phyloP scores from a whole-genome alignment of 1,284 basidiomycete species.

The Exsudoporus floridanus region DNA sequence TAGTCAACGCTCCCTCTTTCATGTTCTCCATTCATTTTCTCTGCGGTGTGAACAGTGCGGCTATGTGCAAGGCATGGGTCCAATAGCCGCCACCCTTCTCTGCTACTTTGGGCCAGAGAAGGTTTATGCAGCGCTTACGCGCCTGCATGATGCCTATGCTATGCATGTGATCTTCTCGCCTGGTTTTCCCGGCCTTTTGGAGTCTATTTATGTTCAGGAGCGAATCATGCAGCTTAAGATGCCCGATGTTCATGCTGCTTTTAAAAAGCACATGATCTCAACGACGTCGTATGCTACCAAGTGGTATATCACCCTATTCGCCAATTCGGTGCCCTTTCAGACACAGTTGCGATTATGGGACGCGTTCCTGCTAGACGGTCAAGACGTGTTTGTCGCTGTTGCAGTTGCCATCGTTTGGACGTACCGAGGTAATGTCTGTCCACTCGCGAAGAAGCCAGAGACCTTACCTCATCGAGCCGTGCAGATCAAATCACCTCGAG shows the following conservation, averaged over 20 bases:
- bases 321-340: slow-evolving; percentile 95
- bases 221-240: slow-evolving; percentile 80
- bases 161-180: slow-evolving; percentile 91
- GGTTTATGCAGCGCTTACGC: slow-evolving; percentile 81
- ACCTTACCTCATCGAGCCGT: slow-evolving; percentile 7
- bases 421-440: slow-evolving; percentile 62
- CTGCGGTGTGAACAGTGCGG: slow-evolving; percentile 85
- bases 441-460: neutral
- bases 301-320: slow-evolving; percentile 98
- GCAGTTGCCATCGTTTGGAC: slow-evolving; percentile 90
- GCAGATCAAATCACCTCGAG: slow-evolving; percentile 77
- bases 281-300: slow-evolving; percentile 96
- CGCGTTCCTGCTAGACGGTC: slow-evolving; percentile 86
- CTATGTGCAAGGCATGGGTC: slow-evolving; percentile 99
- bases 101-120: slow-evolving; percentile 91
- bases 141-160: slow-evolving; percentile 84
- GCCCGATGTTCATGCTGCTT: slow-evolving; percentile 84
- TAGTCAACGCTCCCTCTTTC: slow-evolving; percentile 91
- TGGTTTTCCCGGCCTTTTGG: slow-evolving; percentile 94
- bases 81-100: slow-evolving; percentile 91
- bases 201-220: slow-evolving; percentile 94
- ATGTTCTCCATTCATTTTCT: slow-evolving; percentile 91
- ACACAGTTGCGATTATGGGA: slow-evolving; percentile 96
- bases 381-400: slow-evolving; percentile 83
- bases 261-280: slow-evolving; percentile 86